These are phyloP conservation scores for Leccinum subspadiceum DNA, from an alignment of 1,284 basidiomycete genomes.

Conservation along the genomic window DNA sequence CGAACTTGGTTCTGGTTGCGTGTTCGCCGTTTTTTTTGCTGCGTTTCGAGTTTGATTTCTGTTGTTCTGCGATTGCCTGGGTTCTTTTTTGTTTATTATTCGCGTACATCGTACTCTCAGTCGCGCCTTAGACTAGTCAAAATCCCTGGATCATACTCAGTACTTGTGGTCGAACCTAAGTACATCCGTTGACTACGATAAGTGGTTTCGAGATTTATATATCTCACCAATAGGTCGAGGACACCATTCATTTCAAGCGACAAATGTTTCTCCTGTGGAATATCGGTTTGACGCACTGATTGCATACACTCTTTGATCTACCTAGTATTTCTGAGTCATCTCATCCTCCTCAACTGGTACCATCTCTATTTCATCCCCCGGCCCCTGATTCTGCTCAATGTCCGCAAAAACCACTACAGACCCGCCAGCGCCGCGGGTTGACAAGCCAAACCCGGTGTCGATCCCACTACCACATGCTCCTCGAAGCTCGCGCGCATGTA, in stretches of 20 bases:
- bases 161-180: too few relatives aligned
- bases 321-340: too few relatives aligned
- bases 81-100: background rate
- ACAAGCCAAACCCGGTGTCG: background rate
- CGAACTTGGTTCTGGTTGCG: background rate
- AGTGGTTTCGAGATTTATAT: too few relatives aligned
- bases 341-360: too few relatives aligned
- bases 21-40: background rate
- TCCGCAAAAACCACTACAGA: background rate
- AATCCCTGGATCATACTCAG: too few relatives aligned
- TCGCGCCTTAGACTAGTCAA: too few relatives aligned
- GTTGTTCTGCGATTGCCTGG: background rate
- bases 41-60: background rate
- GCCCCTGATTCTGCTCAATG: background rate
- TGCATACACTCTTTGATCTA: too few relatives aligned
- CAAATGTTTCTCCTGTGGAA: too few relatives aligned
- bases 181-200: too few relatives aligned
- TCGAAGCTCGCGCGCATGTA: background rate
- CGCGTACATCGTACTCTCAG: background rate
- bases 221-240: too few relatives aligned
- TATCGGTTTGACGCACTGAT: too few relatives aligned
- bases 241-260: too few relatives aligned
- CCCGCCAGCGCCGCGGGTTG: background rate
- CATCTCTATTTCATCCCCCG: background rate
- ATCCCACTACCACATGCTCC: background rate